These are phyloP conservation scores for Prunus mira DNA, from an alignment of 306 rosid genomes.

Conservation along the genomic window DNA sequence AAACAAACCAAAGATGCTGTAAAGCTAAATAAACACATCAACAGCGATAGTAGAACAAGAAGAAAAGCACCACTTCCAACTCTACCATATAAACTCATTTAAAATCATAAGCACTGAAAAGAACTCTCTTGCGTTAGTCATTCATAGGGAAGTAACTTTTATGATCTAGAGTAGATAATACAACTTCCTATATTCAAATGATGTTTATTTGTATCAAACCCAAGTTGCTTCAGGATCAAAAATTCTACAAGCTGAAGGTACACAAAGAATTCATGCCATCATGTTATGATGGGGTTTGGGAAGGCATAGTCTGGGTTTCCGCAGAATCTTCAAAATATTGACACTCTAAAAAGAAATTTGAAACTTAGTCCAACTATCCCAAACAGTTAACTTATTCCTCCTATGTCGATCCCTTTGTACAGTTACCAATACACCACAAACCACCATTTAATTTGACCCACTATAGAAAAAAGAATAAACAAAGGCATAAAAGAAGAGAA, in stretches of 20 bases:
- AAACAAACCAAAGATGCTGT: not conserved
- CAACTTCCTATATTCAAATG: no score
- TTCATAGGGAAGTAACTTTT: not conserved
- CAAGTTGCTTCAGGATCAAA: no score
- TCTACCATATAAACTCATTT: not conserved
- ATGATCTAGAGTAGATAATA: no score
- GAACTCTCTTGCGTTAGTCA: not conserved
- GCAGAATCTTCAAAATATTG: no score
- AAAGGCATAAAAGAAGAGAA: not conserved
- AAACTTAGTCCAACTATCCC: no score
- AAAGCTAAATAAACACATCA: not conserved
- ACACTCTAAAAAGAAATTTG: no score
- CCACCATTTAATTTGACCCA: not conserved
- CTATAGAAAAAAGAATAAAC: not conserved
- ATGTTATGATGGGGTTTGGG: no score
- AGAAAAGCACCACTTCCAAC: not conserved
- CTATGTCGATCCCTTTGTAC: not conserved
- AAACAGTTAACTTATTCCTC: no score
- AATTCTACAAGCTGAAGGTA: no score
- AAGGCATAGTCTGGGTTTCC: no score
- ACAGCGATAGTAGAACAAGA: not conserved
- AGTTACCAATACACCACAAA: not conserved
- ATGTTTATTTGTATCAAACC: no score
- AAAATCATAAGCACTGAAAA: not conserved
- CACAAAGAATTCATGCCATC: no score